A percentile compares a stretch with the other conserved stretches of the same genome.
phyloP scores from a whole-genome alignment of 257 asterid species.

The Schizonepeta tenuifolia region DNA sequence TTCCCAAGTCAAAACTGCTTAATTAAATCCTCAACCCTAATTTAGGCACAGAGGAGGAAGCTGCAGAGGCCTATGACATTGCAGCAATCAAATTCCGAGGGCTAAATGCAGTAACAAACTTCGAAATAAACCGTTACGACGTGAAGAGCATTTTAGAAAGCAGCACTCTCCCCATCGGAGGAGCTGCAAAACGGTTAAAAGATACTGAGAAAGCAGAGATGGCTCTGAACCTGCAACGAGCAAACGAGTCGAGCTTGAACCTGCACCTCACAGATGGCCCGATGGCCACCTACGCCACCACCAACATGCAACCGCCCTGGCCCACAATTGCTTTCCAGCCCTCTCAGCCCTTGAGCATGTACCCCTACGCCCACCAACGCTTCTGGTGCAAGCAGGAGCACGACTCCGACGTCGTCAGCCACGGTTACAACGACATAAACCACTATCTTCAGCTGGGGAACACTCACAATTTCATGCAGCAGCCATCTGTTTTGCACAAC shows the following conservation, averaged over 20 bases:
- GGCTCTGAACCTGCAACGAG: slow-evolving; percentile 41
- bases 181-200: slow-evolving; percentile 81
- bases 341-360: slow-evolving; percentile 44
- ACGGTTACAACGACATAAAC: slow-evolving; percentile 24
- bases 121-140: slow-evolving; percentile 91
- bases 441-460: slow-evolving; percentile 43
- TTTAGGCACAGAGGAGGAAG: slow-evolving; percentile 91
- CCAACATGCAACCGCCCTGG: slow-evolving; percentile 41
- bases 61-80: slow-evolving; percentile 93
- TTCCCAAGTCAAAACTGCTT: no score
- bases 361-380: slow-evolving; percentile 52
- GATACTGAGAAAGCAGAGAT: slow-evolving; percentile 48
- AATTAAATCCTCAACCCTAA: no score
- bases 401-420: neutral
- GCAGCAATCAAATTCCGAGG: slow-evolving; percentile 94
- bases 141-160: slow-evolving; percentile 87
- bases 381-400: slow-evolving; percentile 77
- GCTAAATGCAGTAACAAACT: slow-evolving; percentile 81
- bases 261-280: slow-evolving; percentile 43
- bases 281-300: slow-evolving; percentile 29
- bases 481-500: slow-evolving; percentile 30
- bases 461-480: slow-evolving; percentile 36
- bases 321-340: slow-evolving; percentile 70
- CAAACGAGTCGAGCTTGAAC: slow-evolving; percentile 52
- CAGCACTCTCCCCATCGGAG: slow-evolving; percentile 81